Evolutionary conservation across 306 rosid genomes (phyloP).

Genomic region (Vachellia collinsii): DNA sequence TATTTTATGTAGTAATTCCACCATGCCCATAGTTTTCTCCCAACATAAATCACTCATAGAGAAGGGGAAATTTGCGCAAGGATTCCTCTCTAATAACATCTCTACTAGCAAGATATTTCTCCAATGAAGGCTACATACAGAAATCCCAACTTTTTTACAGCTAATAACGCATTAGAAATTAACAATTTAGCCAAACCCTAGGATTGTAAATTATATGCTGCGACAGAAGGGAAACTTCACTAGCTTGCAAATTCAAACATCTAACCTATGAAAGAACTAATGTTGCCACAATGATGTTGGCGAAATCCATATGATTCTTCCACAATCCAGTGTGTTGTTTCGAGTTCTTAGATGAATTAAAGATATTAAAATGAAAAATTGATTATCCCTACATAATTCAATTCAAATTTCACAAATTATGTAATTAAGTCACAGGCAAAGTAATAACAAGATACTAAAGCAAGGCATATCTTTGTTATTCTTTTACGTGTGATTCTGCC

Average conservation of each 20-base stretch:
- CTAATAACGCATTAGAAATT: too few relatives aligned
- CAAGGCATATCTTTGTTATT: constrained; percentile 28
- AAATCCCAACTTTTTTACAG: constrained; percentile 50
- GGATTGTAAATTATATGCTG: constrained; percentile 75
- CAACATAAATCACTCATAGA: constrained; percentile 48
- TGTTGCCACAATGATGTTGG: constrained; percentile 70
- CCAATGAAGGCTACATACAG: constrained; percentile 54
- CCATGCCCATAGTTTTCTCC: constrained; percentile 50
- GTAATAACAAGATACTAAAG: background rate
- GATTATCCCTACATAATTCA: too few relatives aligned
- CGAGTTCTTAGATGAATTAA: too few relatives aligned
- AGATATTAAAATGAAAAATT: too few relatives aligned
- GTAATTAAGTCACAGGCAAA: background rate
- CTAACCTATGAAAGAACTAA: constrained; percentile 89
- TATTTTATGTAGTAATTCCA: constrained; percentile 52
- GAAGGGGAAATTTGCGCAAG: constrained; percentile 55
- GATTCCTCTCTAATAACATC: constrained; percentile 73
- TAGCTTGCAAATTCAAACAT: constrained; percentile 77
- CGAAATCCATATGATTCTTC: constrained; percentile 68
- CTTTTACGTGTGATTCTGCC: constrained; percentile 49
- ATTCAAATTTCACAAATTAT: background rate
- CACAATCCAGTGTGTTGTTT: constrained; percentile 51
- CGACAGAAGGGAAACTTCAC: constrained; percentile 74
- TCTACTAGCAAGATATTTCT: constrained; percentile 60
- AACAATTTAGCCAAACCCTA: constrained; percentile 41